phyloP scores from a whole-genome alignment of 2,329 filamentous ascomycete species.

The Colletotrichum sp. region DNA sequence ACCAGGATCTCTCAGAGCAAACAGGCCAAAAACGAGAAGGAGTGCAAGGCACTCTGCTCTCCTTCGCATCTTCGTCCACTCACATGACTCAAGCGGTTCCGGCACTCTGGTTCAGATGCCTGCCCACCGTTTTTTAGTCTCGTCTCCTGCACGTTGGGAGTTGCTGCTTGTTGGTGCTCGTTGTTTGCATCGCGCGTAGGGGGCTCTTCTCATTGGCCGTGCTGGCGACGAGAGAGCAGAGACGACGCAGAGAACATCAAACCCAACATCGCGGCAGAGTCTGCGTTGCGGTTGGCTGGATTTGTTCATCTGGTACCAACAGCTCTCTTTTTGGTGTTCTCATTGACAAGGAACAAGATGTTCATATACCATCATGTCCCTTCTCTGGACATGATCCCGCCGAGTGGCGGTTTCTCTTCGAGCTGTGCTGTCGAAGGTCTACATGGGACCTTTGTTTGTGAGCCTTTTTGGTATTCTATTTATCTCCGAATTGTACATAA shows the following conservation, averaged over 20 bases:
- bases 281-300: constrained; percentile 6
- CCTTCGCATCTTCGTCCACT: not conserved
- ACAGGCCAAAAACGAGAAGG: not conserved
- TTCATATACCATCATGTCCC: constrained; percentile 7
- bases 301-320: not conserved
- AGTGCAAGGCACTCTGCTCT: not conserved
- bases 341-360: not conserved
- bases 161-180: not conserved
- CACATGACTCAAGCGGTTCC: constrained; percentile 6
- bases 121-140: not conserved
- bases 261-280: constrained; percentile 7
- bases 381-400: not conserved
- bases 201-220: not conserved
- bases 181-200: constrained; percentile 8
- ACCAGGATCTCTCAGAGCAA: not conserved
- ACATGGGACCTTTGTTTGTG: not conserved
- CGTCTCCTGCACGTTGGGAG: not conserved
- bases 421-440: not conserved
- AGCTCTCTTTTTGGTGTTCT: not conserved
- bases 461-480: not conserved
- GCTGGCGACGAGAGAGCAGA: not conserved
- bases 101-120: constrained; percentile 1
- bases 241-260: not conserved
- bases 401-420: not conserved
- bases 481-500: not conserved